These are phyloP conservation scores for Yamadazyma insecticola DNA, from an alignment of 805 yeast species.

Conservation along the genomic window DNA sequence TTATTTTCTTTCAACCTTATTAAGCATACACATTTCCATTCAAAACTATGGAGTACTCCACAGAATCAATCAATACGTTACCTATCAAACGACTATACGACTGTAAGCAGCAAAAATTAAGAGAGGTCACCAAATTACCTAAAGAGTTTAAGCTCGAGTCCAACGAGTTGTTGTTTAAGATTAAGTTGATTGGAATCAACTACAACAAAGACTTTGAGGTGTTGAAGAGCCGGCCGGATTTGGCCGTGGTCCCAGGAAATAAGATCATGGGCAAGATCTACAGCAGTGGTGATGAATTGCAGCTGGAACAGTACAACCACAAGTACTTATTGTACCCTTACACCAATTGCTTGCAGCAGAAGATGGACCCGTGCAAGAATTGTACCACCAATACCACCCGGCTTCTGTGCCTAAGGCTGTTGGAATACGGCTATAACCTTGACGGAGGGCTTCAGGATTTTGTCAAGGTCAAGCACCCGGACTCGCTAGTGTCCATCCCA, in stretches of 20 bases:
- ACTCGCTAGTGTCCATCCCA: conserved; percentile 22
- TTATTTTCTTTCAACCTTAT: no score
- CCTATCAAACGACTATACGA: conserved; percentile 26
- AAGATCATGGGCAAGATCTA: conserved; percentile 27
- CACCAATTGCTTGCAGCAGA: conserved; percentile 27
- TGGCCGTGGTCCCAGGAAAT: conserved; percentile 32
- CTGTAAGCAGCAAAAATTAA: conserved; percentile 11
- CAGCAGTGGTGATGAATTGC: conserved; percentile 7
- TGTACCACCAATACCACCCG: no score
- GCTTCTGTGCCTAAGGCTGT: conserved; percentile 20
- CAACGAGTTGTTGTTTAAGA: conserved; percentile 19
- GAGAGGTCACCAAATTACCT: conserved; percentile 22
- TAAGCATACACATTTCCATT: no score
- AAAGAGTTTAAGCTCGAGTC: conserved; percentile 16
- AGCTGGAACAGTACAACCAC: conserved; percentile 4
- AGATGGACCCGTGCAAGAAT: conserved; percentile 10
- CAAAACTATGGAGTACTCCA: no score
- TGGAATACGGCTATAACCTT: conserved; percentile 28
- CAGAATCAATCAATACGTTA: conserved; percentile 7
- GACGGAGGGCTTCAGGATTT: conserved; percentile 40
- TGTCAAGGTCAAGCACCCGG: conserved; percentile 22
- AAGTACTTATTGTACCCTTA: conserved; percentile 32
- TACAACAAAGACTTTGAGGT: conserved; percentile 22
- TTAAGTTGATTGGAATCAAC: conserved; percentile 25
- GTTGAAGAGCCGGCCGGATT: conserved; percentile 6